Percentiles rank a stretch among this genome's conserved stretches.
These are phyloP conservation scores for Neodidymelliopsis sp. DNA, from an alignment of 2,329 filamentous ascomycete genomes.

Conservation along the genomic window DNA sequence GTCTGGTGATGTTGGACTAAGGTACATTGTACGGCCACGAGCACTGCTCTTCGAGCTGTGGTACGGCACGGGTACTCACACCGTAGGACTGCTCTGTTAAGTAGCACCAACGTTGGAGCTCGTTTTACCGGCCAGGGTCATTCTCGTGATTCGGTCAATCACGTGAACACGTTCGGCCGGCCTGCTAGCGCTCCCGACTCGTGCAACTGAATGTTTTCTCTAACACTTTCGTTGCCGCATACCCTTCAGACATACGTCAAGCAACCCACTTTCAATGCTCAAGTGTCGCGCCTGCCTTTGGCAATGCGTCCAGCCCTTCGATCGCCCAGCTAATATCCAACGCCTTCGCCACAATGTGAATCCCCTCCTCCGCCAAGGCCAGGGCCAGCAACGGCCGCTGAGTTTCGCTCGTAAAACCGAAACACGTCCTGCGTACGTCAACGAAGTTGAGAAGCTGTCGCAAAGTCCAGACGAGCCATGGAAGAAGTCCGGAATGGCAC, in stretches of 20 bases:
- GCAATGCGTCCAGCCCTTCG: conserved; percentile 53
- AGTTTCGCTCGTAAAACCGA: conserved; percentile 21
- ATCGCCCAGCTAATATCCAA: conserved; percentile 33
- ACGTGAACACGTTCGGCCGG: conserved; percentile 21
- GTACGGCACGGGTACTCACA: conserved; percentile 19
- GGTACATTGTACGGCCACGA: conserved; percentile 32
- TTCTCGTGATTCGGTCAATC: not conserved
- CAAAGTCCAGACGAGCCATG: conserved; percentile 32
- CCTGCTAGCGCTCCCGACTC: conserved; percentile 18
- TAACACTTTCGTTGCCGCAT: conserved; percentile 1
- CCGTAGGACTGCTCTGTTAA: conserved; percentile 4
- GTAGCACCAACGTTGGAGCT: conserved; percentile 6
- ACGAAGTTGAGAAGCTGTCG: conserved; percentile 21
- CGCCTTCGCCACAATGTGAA: conserved; percentile 33
- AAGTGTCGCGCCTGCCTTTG: conserved; percentile 55
- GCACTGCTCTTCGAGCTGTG: conserved; percentile 19
- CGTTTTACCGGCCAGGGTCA: not conserved
- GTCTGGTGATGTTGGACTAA: conserved; percentile 30
- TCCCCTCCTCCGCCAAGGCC: conserved; percentile 22
- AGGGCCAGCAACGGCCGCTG: conserved; percentile 25
- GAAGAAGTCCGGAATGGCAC: conserved; percentile 34
- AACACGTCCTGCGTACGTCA: conserved; percentile 5
- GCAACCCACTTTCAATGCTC: conserved; percentile 48
- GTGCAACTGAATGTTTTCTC: conserved; percentile 28
- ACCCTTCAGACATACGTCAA: conserved; percentile 10